Evolutionary conservation across 169 alveolate genomes (phyloP).

Genomic region (Plasmodium inui): DNA sequence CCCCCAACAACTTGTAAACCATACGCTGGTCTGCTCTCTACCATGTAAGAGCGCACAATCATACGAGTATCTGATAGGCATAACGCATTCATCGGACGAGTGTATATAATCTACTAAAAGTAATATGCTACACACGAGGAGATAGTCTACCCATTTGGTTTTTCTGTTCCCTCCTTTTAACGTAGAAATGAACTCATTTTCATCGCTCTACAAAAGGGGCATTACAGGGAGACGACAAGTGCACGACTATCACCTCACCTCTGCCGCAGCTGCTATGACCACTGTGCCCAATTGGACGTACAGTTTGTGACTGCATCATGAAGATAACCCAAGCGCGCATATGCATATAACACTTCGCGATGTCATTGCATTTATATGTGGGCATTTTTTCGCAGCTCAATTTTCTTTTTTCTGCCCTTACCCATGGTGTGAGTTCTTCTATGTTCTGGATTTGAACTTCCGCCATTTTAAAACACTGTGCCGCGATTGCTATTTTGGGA

Average conservation of each 20-base stretch:
- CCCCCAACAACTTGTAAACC: too few species aligned
- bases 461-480: conserved; percentile 21
- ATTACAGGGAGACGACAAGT: neutral
- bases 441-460: conserved; percentile 29
- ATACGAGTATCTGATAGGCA: neutral
- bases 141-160: neutral
- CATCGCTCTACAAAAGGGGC: neutral
- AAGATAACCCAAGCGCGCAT: neutral
- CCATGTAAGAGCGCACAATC: neutral
- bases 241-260: neutral
- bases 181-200: neutral
- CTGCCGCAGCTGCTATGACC: neutral
- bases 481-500: neutral
- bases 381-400: neutral
- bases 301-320: neutral
- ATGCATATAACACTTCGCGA: neutral
- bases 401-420: conserved; percentile 1
- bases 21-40: too few species aligned
- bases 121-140: neutral
- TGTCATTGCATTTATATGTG: neutral
- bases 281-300: neutral
- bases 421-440: conserved; percentile 72
- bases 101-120: neutral
- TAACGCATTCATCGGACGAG: neutral
- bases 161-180: neutral